A percentile compares a stretch with the other conserved stretches of the same genome.
Evolutionary conservation across 441 rosid genomes (phyloP).

Genomic region (Aleurites moluccanus): DNA sequence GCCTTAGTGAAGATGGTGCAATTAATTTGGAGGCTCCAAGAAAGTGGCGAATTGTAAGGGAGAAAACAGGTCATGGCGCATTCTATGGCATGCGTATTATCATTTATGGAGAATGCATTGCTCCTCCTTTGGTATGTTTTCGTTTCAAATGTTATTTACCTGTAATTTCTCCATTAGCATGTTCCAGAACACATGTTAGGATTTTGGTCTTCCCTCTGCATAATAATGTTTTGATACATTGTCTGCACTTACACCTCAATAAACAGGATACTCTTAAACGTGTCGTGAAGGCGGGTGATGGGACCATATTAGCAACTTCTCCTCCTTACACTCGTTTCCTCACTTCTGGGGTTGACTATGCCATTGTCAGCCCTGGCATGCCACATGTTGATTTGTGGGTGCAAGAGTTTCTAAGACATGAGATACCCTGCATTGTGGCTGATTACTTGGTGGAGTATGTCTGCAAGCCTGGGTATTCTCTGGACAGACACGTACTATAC

Average conservation of each 20-base stretch:
- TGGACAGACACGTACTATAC: slow-evolving; percentile 79
- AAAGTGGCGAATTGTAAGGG: slow-evolving; percentile 81
- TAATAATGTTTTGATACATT: background rate
- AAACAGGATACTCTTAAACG: slow-evolving; percentile 93
- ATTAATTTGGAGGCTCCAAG: slow-evolving; percentile 83
- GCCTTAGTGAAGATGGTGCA: slow-evolving; percentile 80
- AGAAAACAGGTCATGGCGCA: slow-evolving; percentile 94
- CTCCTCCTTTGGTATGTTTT: slow-evolving; percentile 80
- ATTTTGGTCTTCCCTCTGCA: slow-evolving; percentile 2
- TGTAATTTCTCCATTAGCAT: background rate
- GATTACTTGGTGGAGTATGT: slow-evolving; percentile 97
- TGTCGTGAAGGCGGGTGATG: slow-evolving; percentile 92
- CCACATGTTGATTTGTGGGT: slow-evolving; percentile 72
- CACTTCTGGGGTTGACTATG: slow-evolving; percentile 70
- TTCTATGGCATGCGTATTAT: slow-evolving; percentile 73
- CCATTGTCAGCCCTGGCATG: slow-evolving; percentile 75
- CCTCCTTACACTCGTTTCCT: slow-evolving; percentile 90
- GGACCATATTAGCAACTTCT: slow-evolving; percentile 86
- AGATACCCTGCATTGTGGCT: slow-evolving; percentile 80
- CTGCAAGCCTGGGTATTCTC: slow-evolving; percentile 86
- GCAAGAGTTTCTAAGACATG: slow-evolving; percentile 79
- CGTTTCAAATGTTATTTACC: background rate
- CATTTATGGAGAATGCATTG: slow-evolving; percentile 84
- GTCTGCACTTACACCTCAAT: slow-evolving; percentile 1
- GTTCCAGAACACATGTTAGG: background rate